Evolutionary conservation across 441 rosid species (phyloP).

Genomic region (Adansonia rubrostipa): DNA sequence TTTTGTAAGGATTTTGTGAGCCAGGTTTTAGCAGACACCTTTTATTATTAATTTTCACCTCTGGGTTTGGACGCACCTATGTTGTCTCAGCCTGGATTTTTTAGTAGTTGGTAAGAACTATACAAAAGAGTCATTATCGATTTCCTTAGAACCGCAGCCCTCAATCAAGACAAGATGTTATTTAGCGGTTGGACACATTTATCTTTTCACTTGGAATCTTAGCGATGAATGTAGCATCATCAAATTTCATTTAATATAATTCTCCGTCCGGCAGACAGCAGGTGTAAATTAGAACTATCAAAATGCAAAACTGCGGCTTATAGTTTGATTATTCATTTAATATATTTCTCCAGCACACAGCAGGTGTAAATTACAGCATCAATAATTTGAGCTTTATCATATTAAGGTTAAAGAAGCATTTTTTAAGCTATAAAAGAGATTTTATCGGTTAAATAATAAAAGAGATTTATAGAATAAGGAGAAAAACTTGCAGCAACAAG

Average conservation of each 20-base stretch:
- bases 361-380: neutral
- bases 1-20: conserved; percentile 8
- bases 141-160: neutral
- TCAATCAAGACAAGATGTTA: neutral
- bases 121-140: conserved; percentile 18
- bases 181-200: neutral
- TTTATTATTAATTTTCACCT: neutral
- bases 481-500: neutral
- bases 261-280: neutral
- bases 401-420: neutral
- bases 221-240: neutral
- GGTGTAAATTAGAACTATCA: neutral
- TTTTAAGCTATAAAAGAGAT: neutral
- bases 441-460: neutral
- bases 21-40: neutral
- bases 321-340: neutral
- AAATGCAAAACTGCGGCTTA: neutral
- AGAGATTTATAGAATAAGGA: neutral
- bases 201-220: neutral
- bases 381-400: neutral
- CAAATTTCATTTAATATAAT: neutral
- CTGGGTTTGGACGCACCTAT: neutral
- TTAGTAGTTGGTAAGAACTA: conserved; percentile 4
- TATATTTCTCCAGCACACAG: no score
- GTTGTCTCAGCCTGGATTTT: conserved; percentile 12